These are phyloP conservation scores for Schizosaccharomyces cryophilus DNA, from an alignment of 805 yeast species.

Conservation along the genomic window DNA sequence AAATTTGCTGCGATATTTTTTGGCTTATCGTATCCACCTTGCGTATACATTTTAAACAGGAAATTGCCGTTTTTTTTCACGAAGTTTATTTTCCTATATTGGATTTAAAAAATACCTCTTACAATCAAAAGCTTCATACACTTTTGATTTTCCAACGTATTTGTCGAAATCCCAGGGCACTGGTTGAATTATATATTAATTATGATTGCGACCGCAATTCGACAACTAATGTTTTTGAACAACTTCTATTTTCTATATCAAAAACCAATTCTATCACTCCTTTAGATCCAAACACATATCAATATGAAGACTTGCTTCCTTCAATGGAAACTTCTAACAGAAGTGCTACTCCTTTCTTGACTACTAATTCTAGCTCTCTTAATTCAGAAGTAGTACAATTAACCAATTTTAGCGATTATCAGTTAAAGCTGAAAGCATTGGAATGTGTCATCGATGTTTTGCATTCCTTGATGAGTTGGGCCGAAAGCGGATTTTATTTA, in stretches of 20 bases:
- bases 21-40: conserved; percentile 69
- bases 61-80: conserved; percentile 75
- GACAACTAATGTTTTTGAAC: conserved; percentile 67
- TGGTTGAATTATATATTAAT: conserved; percentile 79
- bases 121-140: conserved; percentile 79
- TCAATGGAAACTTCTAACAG: conserved; percentile 18
- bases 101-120: conserved; percentile 71
- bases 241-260: conserved; percentile 53
- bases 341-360: conserved; percentile 35
- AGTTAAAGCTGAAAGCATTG: conserved; percentile 59
- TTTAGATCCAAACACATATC: conserved; percentile 15
- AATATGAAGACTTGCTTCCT: conserved; percentile 21
- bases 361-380: conserved; percentile 15
- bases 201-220: conserved; percentile 71
- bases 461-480: conserved; percentile 65
- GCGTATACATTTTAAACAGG: conserved; percentile 71
- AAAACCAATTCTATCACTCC: conserved; percentile 35
- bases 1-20: conserved; percentile 72
- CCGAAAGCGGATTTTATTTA: conserved; percentile 30
- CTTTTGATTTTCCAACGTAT: conserved; percentile 57
- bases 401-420: conserved; percentile 26
- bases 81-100: conserved; percentile 87
- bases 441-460: conserved; percentile 61
- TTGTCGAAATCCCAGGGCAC: conserved; percentile 67
- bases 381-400: conserved; percentile 24